Evolutionary conservation across 495 filamentous ascomycete species (phyloP).

Genomic region (Filosporella fistucella): DNA sequence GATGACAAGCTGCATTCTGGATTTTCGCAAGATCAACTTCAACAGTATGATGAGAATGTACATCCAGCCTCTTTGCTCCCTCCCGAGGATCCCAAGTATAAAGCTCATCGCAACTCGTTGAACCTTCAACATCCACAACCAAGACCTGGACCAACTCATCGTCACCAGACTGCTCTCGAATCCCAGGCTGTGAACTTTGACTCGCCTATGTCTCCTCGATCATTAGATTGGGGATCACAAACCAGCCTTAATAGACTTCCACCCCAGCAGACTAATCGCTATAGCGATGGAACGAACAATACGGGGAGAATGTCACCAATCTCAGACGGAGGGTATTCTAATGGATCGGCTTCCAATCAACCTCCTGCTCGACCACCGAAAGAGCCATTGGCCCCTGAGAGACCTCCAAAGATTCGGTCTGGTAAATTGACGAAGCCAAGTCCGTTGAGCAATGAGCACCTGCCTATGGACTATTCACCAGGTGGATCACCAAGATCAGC

Average conservation of each 20-base stretch:
- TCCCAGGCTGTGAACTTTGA: slow-evolving; percentile 70
- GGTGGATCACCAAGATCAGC: slow-evolving; percentile 22
- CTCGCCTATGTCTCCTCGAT: slow-evolving; percentile 60
- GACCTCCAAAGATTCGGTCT: slow-evolving; percentile 18
- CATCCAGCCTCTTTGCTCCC: slow-evolving; percentile 61
- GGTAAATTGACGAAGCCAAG: slow-evolving; percentile 25
- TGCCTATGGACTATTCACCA: slow-evolving; percentile 12
- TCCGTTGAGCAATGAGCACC: slow-evolving; percentile 24
- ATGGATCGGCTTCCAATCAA: slow-evolving; percentile 22
- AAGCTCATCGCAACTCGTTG: slow-evolving; percentile 82
- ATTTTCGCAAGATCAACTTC: slow-evolving; percentile 40
- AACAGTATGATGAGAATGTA: slow-evolving; percentile 36
- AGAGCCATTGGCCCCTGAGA: slow-evolving; percentile 33
- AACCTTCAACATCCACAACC: slow-evolving; percentile 91
- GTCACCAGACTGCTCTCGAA: slow-evolving; percentile 77
- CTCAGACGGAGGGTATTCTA: slow-evolving; percentile 34
- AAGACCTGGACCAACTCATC: slow-evolving; percentile 73
- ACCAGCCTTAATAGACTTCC: slow-evolving; percentile 30
- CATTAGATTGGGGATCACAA: slow-evolving; percentile 65
- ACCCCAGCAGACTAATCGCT: slow-evolving; percentile 29
- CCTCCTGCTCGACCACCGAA: slow-evolving; percentile 47
- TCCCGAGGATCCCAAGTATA: slow-evolving; percentile 86
- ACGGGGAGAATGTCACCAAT: slow-evolving; percentile 31
- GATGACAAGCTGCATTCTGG: slow-evolving; percentile 70
- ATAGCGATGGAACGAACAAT: slow-evolving; percentile 37